These are phyloP conservation scores for Phytophthora pistaciae DNA, from an alignment of 352 stramenopile genomes.

Conservation along the genomic window DNA sequence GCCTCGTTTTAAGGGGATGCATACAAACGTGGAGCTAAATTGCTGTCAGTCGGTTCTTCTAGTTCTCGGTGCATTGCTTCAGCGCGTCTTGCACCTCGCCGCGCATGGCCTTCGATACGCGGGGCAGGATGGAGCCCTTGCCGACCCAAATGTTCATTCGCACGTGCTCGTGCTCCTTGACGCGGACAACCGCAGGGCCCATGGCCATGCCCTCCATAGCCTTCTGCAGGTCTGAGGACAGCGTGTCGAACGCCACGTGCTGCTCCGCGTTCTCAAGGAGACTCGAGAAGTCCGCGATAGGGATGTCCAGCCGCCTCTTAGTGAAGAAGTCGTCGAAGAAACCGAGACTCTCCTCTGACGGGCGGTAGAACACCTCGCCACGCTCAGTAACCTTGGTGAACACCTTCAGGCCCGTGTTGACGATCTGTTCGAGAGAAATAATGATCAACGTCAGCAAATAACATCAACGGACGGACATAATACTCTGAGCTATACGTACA, in stretches of 20 bases:
- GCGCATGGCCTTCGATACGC: slow-evolving; percentile 76
- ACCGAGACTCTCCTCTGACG: slow-evolving; percentile 87
- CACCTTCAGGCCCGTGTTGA: slow-evolving; percentile 93
- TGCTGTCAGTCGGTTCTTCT: slow-evolving; percentile 4
- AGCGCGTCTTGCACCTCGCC: slow-evolving; percentile 63
- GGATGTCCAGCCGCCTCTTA: slow-evolving; percentile 70
- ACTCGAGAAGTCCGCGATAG: slow-evolving; percentile 50
- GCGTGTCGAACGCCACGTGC: slow-evolving; percentile 60
- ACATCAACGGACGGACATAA: neutral
- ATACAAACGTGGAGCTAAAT: slow-evolving; percentile 6
- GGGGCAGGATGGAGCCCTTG: slow-evolving; percentile 74
- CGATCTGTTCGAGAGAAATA: slow-evolving; percentile 60
- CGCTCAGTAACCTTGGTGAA: slow-evolving; percentile 84
- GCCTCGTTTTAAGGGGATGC: slow-evolving; percentile 2
- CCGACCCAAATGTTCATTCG: slow-evolving; percentile 85
- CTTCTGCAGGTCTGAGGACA: slow-evolving; percentile 50
- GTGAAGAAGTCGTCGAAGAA: slow-evolving; percentile 91
- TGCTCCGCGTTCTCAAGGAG: slow-evolving; percentile 58
- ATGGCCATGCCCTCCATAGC: slow-evolving; percentile 43
- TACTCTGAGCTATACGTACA: slow-evolving; percentile 29
- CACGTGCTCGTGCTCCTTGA: slow-evolving; percentile 50
- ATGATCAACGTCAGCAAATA: neutral
- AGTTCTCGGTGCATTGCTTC: slow-evolving; percentile 27
- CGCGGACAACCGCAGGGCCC: slow-evolving; percentile 67
- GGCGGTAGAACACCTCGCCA: slow-evolving; percentile 83